Evolutionary conservation across 2,329 filamentous ascomycete genomes (phyloP), one percentile per base, ranked within the genome.

Genomic region (Fusarium redolens): DNA sequence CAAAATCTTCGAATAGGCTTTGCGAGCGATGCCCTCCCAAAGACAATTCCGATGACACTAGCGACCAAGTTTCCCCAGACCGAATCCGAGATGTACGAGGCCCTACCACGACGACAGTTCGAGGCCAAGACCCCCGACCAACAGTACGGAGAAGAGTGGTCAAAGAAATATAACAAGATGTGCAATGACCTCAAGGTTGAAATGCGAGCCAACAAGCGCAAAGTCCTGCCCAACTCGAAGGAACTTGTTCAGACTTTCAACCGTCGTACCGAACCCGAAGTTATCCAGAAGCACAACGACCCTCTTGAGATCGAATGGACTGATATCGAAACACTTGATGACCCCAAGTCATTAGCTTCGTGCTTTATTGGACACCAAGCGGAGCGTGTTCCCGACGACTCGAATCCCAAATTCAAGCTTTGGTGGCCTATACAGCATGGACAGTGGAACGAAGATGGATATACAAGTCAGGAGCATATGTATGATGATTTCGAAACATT

Each of bases 191-290:
- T 99, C 69, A 97, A 97, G 83, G 85, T 92, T 5, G 93, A 94
- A 57, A 97, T 98, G 93, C 92, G 96, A 69, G 90, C 91, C 75
- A 97, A 97, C 83, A 98, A 98, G 86, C 92, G 94, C 79, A 93
- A 97, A 80, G 95, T 98, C 20, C 84, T 98, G 55, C 96, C 96
- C n/a, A 98, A 98, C 80, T 98, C 95, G 1, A 97, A 97, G 81
- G 96, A 99, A 79, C 86, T 98, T 65, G 96, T 98, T 3, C 91
- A 95, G 73, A 98, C 97, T 79, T 98, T 93, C 87, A 99, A 99
- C 82, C 90, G 93, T 59, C 90, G 94, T 52, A 93, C 91, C 2
- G 91, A 93, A 38, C 92, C 94, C 11, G 96, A 98, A 75, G 89
- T 92, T 54, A 98, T 99, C 68, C 92, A 93, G 9, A 93, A 96